A percentile compares a stretch with the other conserved stretches of the same genome.
These are phyloP conservation scores for Sclerotinia spermophila DNA, from an alignment of 2,329 filamentous ascomycete species.

Conservation along the genomic window DNA sequence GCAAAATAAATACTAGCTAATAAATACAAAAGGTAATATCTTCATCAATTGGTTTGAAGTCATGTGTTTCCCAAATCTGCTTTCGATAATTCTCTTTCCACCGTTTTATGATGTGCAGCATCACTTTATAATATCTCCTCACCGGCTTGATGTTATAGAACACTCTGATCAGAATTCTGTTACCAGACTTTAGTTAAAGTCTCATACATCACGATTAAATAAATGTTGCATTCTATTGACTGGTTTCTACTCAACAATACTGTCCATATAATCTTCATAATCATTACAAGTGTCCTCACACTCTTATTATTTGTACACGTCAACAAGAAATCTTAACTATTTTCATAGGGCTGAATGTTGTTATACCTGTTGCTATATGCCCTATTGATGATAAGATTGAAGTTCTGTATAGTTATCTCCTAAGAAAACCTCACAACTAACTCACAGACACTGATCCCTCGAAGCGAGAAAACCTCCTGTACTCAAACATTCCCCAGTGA, in stretches of 20 bases:
- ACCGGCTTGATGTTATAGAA: too few species aligned
- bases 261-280: rapidly evolving
- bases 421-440: not conserved
- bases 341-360: too few species aligned
- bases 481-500: not conserved
- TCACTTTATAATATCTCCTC: not conserved
- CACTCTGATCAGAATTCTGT: not conserved
- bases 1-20: not conserved
- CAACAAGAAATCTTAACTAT: rapidly evolving
- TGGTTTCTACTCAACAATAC: not conserved
- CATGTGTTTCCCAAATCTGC: not conserved
- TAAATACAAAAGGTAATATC: not conserved
- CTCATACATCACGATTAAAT: not conserved
- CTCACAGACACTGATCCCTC: not conserved
- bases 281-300: not conserved
- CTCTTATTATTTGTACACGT: rapidly evolving
- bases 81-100: not conserved
- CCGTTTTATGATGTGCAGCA: not conserved
- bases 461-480: slow-evolving; percentile 7
- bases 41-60: not conserved
- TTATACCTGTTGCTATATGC: not conserved
- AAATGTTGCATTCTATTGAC: not conserved
- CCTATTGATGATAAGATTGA: not conserved
- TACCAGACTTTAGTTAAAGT: not conserved
- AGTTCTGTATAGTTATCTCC: not conserved